These are phyloP conservation scores for Debaryomyces singareniensis DNA, from an alignment of 1,139 yeast species.

Conservation along the genomic window DNA sequence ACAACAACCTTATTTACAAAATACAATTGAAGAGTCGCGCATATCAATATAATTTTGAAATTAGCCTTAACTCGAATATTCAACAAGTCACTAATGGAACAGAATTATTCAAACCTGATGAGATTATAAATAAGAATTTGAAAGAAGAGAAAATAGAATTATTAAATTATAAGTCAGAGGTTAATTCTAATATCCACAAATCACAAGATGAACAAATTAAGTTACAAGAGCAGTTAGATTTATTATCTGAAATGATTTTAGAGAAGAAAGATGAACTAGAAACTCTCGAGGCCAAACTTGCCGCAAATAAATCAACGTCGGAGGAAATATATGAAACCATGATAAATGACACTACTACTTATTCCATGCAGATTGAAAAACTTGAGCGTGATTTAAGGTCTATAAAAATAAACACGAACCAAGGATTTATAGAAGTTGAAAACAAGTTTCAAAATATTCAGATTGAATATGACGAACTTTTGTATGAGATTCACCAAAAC, in stretches of 20 bases:
- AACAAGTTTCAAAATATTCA: conserved; percentile 50
- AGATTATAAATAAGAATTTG: conserved; percentile 27
- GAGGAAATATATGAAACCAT: conserved; percentile 55
- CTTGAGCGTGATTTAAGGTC: conserved; percentile 55
- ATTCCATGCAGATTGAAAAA: conserved; percentile 61
- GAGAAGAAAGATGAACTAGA: conserved; percentile 59
- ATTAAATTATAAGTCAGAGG: conserved; percentile 40
- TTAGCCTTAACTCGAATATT: conserved; percentile 20
- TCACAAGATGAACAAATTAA: conserved; percentile 55
- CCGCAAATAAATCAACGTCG: conserved; percentile 46
- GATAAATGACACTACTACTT: conserved; percentile 47
- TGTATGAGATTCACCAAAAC: conserved; percentile 40
- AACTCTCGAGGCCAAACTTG: conserved; percentile 49
- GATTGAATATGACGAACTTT: conserved; percentile 48
- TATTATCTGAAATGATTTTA: conserved; percentile 44
- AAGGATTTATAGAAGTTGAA: conserved; percentile 50
- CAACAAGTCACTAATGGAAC: conserved; percentile 15
- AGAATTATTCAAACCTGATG: conserved; percentile 18
- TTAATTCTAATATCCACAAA: conserved; percentile 43
- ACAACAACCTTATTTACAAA: conserved; percentile 48
- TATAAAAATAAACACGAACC: conserved; percentile 46
- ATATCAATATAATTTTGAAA: conserved; percentile 23
- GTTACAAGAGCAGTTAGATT: conserved; percentile 56
- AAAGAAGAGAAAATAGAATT: conserved; percentile 36
- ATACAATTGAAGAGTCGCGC: conserved; percentile 23